These are phyloP conservation scores for Nakazawaea pomicola DNA, from an alignment of 805 yeast species.

Conservation along the genomic window DNA sequence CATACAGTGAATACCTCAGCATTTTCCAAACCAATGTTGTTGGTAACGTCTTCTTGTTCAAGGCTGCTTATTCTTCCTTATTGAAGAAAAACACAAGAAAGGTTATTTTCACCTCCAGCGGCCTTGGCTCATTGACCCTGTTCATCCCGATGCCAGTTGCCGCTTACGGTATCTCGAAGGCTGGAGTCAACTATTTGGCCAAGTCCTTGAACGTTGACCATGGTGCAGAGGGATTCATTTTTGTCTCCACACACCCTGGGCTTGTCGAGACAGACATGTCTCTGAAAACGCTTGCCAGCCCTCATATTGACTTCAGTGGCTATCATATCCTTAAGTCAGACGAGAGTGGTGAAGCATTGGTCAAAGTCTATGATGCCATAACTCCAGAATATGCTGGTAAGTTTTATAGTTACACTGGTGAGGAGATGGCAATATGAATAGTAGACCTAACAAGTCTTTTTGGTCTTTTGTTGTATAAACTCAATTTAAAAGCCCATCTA, in stretches of 20 bases:
- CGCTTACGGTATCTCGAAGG: conserved; percentile 33
- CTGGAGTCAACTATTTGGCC: conserved; percentile 27
- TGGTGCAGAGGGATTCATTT: conserved; percentile 21
- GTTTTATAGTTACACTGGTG: no score
- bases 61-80: not conserved
- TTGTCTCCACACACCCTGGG: conserved; percentile 26
- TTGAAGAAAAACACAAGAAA: conserved; percentile 22
- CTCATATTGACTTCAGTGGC: conserved; percentile 22
- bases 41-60: not conserved
- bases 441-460: no score
- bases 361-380: conserved; percentile 17
- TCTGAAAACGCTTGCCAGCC: conserved; percentile 20
- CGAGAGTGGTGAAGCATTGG: conserved; percentile 22
- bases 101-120: conserved; percentile 25
- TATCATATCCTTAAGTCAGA: conserved; percentile 21
- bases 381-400: not conserved
- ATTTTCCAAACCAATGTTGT: conserved; percentile 16
- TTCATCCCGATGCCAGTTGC: conserved; percentile 18
- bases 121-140: conserved; percentile 23
- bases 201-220: conserved; percentile 23
- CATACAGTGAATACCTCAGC: conserved; percentile 33
- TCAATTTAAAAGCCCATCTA: no score
- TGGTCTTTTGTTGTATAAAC: no score
- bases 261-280: not conserved
- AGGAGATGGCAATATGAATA: no score